Evolutionary conservation across 495 filamentous ascomycete genomes (phyloP).

Genomic region (Trichocladium antarcticum): DNA sequence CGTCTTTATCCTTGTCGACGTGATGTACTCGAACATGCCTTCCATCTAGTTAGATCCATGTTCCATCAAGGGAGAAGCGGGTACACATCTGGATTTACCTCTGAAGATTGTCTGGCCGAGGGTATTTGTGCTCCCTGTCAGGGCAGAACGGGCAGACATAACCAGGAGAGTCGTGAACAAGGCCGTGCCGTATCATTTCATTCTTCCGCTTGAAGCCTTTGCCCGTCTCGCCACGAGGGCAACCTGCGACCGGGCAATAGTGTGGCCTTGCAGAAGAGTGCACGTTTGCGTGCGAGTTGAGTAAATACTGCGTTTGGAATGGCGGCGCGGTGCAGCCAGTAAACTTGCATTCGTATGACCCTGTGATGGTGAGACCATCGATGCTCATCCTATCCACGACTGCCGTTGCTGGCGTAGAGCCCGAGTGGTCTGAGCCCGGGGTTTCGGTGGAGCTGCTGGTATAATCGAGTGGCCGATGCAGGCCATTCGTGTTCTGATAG

Average conservation of each 20-base stretch:
- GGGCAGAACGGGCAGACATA: slow-evolving; percentile 97
- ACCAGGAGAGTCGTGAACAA: slow-evolving; percentile 90
- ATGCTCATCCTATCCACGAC: slow-evolving; percentile 43
- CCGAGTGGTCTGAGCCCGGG: slow-evolving; percentile 23
- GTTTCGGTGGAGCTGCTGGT: slow-evolving; percentile 24
- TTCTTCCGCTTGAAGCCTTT: slow-evolving; percentile 99
- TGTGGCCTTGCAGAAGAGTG: slow-evolving; percentile 85
- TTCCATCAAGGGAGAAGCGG: not conserved
- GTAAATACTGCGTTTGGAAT: slow-evolving; percentile 75
- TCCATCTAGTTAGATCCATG: not conserved
- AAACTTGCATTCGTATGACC: slow-evolving; percentile 20
- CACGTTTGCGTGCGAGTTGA: slow-evolving; percentile 94
- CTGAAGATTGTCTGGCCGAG: slow-evolving; percentile 93
- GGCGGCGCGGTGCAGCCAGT: slow-evolving; percentile 66
- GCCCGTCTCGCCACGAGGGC: slow-evolving; percentile 67
- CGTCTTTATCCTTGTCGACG: slow-evolving; percentile 74
- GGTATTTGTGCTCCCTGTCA: slow-evolving; percentile 92
- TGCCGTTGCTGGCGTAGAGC: slow-evolving; percentile 29
- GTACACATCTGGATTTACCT: slow-evolving; percentile 44
- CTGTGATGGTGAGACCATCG: slow-evolving; percentile 33
- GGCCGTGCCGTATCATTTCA: slow-evolving; percentile 95
- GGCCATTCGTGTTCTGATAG: slow-evolving; percentile 12
- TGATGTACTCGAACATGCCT: slow-evolving; percentile 89
- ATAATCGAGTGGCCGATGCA: slow-evolving; percentile 15
- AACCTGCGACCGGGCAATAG: slow-evolving; percentile 76